Conservation (phyloP, 2,329 filamentous ascomycete species). For the Acephala macrosclerotiorum region DNA sequence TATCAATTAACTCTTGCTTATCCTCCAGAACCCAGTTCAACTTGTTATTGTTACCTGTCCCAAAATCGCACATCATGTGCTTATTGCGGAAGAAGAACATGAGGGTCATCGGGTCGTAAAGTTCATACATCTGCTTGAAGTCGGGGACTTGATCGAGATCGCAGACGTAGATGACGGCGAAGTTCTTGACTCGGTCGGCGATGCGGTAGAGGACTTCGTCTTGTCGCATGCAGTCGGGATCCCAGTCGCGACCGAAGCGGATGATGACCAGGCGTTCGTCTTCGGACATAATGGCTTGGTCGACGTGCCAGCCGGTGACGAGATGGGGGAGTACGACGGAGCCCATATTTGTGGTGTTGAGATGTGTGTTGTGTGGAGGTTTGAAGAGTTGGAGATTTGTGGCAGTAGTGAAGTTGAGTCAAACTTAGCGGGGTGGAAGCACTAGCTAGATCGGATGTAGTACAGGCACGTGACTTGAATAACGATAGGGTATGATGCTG, state of each 20-base stretch:
- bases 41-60: slow-evolving; percentile 99
- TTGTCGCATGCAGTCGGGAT: slow-evolving; percentile 76
- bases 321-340: slow-evolving; percentile 94
- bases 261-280: slow-evolving; percentile 89
- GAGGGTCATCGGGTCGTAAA: slow-evolving; percentile 91
- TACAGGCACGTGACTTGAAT: no score
- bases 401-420: slow-evolving; percentile 7
- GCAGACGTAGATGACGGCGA: slow-evolving; percentile 91
- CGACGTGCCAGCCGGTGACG: slow-evolving; percentile 94
- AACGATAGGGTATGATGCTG: no score
- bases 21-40: slow-evolving; percentile 96
- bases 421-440: slow-evolving; percentile 1
- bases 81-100: slow-evolving; percentile 99
- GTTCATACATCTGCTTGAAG: slow-evolving; percentile 95
- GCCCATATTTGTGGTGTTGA: slow-evolving; percentile 52
- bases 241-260: slow-evolving; percentile 87
- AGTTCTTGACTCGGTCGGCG: slow-evolving; percentile 92
- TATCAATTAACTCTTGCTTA: slow-evolving; percentile 98
- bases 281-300: slow-evolving; percentile 89
- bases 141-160: slow-evolving; percentile 91
- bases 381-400: not conserved
- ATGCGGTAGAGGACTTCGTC: slow-evolving; percentile 57
- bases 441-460: not conserved
- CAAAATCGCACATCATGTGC: slow-evolving; percentile 98
- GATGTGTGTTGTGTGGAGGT: not conserved